Base-by-base conservation (phyloP, 1,139 yeast species). In the Zygosaccharomyces sapae region DNA sequence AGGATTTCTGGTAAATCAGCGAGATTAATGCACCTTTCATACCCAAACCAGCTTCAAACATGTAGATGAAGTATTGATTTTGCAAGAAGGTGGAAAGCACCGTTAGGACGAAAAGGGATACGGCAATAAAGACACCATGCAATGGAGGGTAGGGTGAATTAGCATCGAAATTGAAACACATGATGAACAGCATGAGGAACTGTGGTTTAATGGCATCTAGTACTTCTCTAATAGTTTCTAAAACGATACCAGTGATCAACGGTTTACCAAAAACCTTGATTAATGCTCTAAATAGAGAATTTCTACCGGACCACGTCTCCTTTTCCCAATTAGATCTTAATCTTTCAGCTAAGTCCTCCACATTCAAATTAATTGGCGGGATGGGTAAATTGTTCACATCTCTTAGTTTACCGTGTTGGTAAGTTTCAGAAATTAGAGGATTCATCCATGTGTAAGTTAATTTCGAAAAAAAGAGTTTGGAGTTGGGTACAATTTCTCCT, bases 361-460 rank as follows among this genome's bases (percentile, higher is more conserved):
- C 73, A 10, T 77, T 71, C 6, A 80, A 64, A 30, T 71, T 65
- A 2, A 68, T 63, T 1, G 85, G 83, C 1, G 83, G 75, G 29
- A 71, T 66, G 1, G 86, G 86, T 43, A 82, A 67, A 52, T 78
- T 80, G 2, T 74, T 71, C 33, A 75, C 72, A 13, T 75, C 75
- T 6, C 77, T 68, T 4, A 78, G 70, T 50, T 74, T 62, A 8
- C 63, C 73, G 38, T 73, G 72, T 9, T 63, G 60, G 49, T 77
- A 76, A 0, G 83, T 78, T 45, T 74, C 74, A 22, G 62, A 57
- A 33, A 82, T 74, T 49, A 82, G 58, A 1, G 68, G 69, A 55
- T 80, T 81, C 83, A 82, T 78, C 86, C 86, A 81, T 6, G 76
- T 69, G 54, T 79, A 81, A 0, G 85, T 78, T 24, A 79, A 57